Evolutionary conservation across 164 flowering plant species (phyloP), one percentile per base, ranked within the genome.

Genomic region (Euptelea pleiosperma): DNA sequence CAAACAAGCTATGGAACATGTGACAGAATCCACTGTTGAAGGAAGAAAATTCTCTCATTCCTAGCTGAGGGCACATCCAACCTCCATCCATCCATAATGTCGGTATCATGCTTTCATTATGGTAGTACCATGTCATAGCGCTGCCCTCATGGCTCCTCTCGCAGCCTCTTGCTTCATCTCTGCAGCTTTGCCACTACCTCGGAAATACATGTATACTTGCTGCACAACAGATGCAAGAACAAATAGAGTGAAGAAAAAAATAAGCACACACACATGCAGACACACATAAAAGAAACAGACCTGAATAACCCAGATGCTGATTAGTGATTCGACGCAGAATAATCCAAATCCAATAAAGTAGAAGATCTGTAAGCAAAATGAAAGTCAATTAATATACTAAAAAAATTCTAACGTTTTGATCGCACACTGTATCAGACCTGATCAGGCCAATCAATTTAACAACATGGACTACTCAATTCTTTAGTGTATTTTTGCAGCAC

Each of bases 281-380:
- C 22, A 37, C 42, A 21, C 29, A 15, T 18, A 25, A 30, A 15
- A 45, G 31, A 70, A 40, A 21, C 30, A 16, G 35, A 91, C 99
- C 99, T 94, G 96, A 57, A 89, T 77, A 64, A 94, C 97, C 97
- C 99, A 90, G 71, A 91, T 65, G 75, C 97, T 89, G 54, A 94
- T 56, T 60, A 91, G 21, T 29, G 87, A 63, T 72, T 94, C 99
- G 1, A 91, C 25, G 53, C 77, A 71, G 75, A 91, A 94, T 0
- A 82, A 54, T 40, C 77, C 96, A 58, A 89, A 89, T 41, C 99
- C 99, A 55, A 94, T 60, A 58, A 94, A 79, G 79, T 91, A 94
- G 70, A 94, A 89, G 51, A 94, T 79, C 99, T 94, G 78, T n/a
- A 62, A 54, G 29, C 14, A 63, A 29, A 59, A 9, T 48, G 16